A percentile compares a stretch with the other conserved stretches of the same genome.
These are phyloP conservation scores for Pythium dissotocum DNA, from an alignment of 352 stramenopile genomes.

Conservation along the genomic window DNA sequence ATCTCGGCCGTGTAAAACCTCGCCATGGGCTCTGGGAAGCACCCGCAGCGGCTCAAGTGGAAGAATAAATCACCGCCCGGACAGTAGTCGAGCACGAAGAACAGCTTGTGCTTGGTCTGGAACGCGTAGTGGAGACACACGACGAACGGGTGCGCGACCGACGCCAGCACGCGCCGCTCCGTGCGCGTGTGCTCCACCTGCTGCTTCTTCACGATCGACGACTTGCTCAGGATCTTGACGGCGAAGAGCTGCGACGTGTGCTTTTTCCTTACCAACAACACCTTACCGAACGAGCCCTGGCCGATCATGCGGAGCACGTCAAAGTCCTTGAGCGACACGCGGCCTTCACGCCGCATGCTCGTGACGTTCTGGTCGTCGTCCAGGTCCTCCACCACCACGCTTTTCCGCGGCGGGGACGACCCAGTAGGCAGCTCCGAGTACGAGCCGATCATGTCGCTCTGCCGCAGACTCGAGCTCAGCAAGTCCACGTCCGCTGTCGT, in stretches of 20 bases:
- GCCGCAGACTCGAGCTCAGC: slow-evolving; percentile 44
- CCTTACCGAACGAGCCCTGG: slow-evolving; percentile 93
- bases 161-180: slow-evolving; percentile 81
- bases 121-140: slow-evolving; percentile 89
- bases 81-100: slow-evolving; percentile 89
- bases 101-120: slow-evolving; percentile 81
- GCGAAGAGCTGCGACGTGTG: slow-evolving; percentile 71
- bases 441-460: slow-evolving; percentile 38
- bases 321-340: slow-evolving; percentile 85
- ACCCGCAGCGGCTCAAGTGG: slow-evolving; percentile 68
- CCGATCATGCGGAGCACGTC: slow-evolving; percentile 91
- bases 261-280: slow-evolving; percentile 86
- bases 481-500: slow-evolving; percentile 33
- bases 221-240: slow-evolving; percentile 86
- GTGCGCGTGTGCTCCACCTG: slow-evolving; percentile 84
- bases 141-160: slow-evolving; percentile 84
- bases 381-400: slow-evolving; percentile 68
- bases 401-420: slow-evolving; percentile 44
- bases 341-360: slow-evolving; percentile 18
- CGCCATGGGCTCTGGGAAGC: slow-evolving; percentile 81
- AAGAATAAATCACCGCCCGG: slow-evolving; percentile 86
- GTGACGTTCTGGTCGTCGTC: slow-evolving; percentile 57
- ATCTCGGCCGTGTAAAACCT: slow-evolving; percentile 88
- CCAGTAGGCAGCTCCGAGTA: slow-evolving; percentile 2
- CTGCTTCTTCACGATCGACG: slow-evolving; percentile 76